These are phyloP conservation scores for Talaromyces sp. DNA, from an alignment of 2,329 filamentous ascomycete genomes.

Conservation along the genomic window DNA sequence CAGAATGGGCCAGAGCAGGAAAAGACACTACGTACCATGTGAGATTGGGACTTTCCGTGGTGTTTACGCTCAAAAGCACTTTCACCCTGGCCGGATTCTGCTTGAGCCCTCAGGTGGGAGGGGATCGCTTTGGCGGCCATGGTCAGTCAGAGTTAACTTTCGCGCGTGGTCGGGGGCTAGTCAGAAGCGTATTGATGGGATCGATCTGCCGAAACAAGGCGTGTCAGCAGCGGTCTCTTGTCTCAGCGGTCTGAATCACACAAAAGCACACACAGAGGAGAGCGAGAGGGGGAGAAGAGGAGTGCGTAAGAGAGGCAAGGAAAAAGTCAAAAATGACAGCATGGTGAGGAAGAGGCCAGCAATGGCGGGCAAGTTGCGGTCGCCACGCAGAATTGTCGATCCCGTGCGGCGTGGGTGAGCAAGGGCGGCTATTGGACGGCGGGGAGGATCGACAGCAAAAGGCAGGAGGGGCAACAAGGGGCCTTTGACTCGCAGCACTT, in stretches of 20 bases:
- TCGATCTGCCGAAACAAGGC: not conserved
- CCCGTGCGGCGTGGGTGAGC: slow-evolving; percentile 1
- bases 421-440: not conserved
- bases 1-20: not conserved
- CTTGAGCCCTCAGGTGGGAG: slow-evolving; percentile 67
- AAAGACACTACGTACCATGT: slow-evolving; percentile 44
- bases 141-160: not conserved
- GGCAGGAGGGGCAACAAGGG: slow-evolving; percentile 2
- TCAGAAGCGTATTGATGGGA: slow-evolving; percentile 1
- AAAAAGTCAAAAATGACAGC: slow-evolving; percentile 1
- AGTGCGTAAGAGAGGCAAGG: not conserved
- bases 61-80: slow-evolving; percentile 41
- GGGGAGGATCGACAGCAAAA: not conserved
- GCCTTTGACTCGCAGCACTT: not conserved
- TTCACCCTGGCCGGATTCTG: slow-evolving; percentile 37
- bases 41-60: slow-evolving; percentile 52
- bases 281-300: not conserved
- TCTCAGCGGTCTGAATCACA: not conserved
- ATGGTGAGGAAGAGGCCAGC: not conserved
- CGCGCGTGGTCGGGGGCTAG: not conserved
- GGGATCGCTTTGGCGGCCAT: slow-evolving; percentile 79
- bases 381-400: slow-evolving; percentile 5
- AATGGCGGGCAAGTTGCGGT: not conserved
- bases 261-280: not conserved
- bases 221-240: not conserved